Percentiles rank a stretch among this genome's conserved stretches.
Evolutionary conservation across 805 yeast species (phyloP).

Genomic region (Clavispora phyllophila): DNA sequence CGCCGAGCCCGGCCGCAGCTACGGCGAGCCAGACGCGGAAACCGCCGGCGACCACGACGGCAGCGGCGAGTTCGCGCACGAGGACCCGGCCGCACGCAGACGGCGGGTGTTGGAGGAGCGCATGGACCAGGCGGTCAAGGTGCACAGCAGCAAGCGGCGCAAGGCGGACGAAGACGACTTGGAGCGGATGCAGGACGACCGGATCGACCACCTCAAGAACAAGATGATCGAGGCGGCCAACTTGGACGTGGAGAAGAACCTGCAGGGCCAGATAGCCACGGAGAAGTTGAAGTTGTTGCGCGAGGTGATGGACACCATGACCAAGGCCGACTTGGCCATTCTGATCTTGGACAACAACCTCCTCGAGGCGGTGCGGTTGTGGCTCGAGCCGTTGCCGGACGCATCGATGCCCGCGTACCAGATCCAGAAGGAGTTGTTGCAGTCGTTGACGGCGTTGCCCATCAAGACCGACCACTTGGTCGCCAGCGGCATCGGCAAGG

Average conservation of each 20-base stretch:
- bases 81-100: conserved; percentile 41
- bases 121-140: conserved; percentile 72
- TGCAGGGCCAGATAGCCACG: conserved; percentile 64
- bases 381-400: conserved; percentile 98
- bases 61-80: conserved; percentile 18
- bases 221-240: conserved; percentile 88
- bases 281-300: conserved; percentile 75
- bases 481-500: conserved; percentile 92
- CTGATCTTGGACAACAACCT: conserved; percentile 90
- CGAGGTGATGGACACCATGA: conserved; percentile 68
- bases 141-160: conserved; percentile 53
- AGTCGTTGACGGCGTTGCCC: conserved; percentile 71
- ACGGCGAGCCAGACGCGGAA: too few species aligned
- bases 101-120: conserved; percentile 77
- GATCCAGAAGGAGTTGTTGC: conserved; percentile 82
- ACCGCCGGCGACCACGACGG: conserved; percentile 4
- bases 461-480: conserved; percentile 93
- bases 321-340: conserved; percentile 83
- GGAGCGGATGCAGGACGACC: conserved; percentile 92
- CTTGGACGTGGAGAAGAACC: conserved; percentile 57
- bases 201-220: conserved; percentile 73
- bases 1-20: too few species aligned
- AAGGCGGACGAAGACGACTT: conserved; percentile 86
- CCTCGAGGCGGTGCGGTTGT: conserved; percentile 86
- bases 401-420: conserved; percentile 97